These are phyloP conservation scores for Dujonia santamariae DNA, from an alignment of 1,139 yeast genomes.

Conservation along the genomic window DNA sequence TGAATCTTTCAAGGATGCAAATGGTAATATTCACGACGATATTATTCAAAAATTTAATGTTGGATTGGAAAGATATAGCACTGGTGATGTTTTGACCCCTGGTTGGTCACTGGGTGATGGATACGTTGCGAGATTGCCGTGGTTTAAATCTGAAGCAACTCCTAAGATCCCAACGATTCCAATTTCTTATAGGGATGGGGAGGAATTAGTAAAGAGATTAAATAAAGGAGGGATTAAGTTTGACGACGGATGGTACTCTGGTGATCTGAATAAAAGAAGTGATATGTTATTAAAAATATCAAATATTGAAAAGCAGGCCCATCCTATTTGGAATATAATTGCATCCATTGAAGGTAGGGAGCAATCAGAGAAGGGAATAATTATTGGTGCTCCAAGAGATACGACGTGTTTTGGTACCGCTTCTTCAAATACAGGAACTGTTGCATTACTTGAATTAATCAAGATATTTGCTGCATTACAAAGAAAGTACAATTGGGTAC, in stretches of 20 bases:
- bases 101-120: constrained; percentile 64
- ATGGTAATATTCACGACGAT: constrained; percentile 41
- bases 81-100: constrained; percentile 81
- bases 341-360: constrained; percentile 82
- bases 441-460: constrained; percentile 67
- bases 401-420: constrained; percentile 74
- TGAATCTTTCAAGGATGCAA: constrained; percentile 17
- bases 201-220: constrained; percentile 44
- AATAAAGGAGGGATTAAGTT: constrained; percentile 45
- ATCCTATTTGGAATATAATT: constrained; percentile 73
- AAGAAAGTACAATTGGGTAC: constrained; percentile 72
- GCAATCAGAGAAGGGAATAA: constrained; percentile 67
- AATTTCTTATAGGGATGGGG: constrained; percentile 69
- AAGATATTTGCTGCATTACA: constrained; percentile 68
- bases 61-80: constrained; percentile 59
- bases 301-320: constrained; percentile 55
- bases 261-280: constrained; percentile 17
- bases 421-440: constrained; percentile 74
- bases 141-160: constrained; percentile 51
- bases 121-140: constrained; percentile 31
- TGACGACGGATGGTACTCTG: constrained; percentile 29
- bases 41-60: constrained; percentile 63
- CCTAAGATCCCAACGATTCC: constrained; percentile 78
- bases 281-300: constrained; percentile 38
- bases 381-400: constrained; percentile 86